Base-by-base conservation (phyloP, 805 yeast species). In the Zygotorulaspora chibaensis region DNA sequence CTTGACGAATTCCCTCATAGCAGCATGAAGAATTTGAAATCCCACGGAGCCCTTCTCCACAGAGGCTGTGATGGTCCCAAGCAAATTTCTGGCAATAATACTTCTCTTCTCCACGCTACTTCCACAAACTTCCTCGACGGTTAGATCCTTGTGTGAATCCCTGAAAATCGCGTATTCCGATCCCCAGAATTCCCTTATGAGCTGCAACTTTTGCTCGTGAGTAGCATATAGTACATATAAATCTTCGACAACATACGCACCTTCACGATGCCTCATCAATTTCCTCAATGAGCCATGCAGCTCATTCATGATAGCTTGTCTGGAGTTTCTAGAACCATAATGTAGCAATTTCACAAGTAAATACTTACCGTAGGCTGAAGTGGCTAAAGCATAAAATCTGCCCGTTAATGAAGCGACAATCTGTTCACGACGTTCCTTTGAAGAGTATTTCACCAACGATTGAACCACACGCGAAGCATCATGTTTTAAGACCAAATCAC, bases 231-330 rank as follows among this genome's bases (percentile, higher is more conserved):
- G 77, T 18, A 87, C 87, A 63, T 74, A 91, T 59, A 87, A 74
- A 73, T 91, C 99, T 69, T 91, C 98, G 54, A 90, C 89, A 33
- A 91, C 98, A 60, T 91, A 89, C 11, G 98, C 98, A 69, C 97
- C 99, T 74, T 91, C 98, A 71, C 86, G 84, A 70, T 91, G 97
- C 73, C 95, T 82, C 93, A 91, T 88, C 47, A 91, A 73, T 68
- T 88, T 91, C 65, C 96, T 77, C 59, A 87, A 78, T 57, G 83
- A 83, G 40, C 99, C 99, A 61, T 89, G 96, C 54, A 91, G 75
- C 69, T 89, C 96, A 60, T 83, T 76, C 46, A 90, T 75, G 46
- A 91, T 84, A 30, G 79, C 56, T 43, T 80, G 84, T 58, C 96
- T 77, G 1, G 90, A 80, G 26, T 83, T 82, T 61, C 83, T 87